Base-by-base conservation (phyloP, 768 basidiomycete species). In the Boletus rubescentipes region DNA sequence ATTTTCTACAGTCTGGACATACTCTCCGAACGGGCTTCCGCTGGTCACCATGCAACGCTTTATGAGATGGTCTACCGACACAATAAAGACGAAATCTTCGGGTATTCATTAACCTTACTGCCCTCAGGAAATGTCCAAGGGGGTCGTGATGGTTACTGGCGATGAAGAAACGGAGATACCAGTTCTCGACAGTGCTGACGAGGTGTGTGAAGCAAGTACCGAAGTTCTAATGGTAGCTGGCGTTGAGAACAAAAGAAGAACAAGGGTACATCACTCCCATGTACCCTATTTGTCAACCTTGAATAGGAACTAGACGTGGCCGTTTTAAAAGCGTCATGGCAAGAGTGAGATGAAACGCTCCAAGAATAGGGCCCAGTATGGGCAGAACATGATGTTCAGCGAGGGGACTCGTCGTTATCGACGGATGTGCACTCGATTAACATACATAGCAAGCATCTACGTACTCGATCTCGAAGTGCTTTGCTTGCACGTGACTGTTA, bases 401-500 rank as follows among this genome's bases (percentile, higher is more conserved):
- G 11, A n/a, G n/a, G 18, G 11, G 47, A 11, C 34, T 23, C 16
- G 42, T 37, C 21, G 15, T 29, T 35, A 31, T 53, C 35, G 7
- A 20, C 18, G 20, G 37, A 47, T 32, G 35, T 23, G 26, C 18
- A 4, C 21, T 48, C 21, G 34, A 48, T 42, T 20, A 35, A 31
- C 37, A 47, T 41, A 31, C 37, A 47, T 41, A 43, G 36, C 46
- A 12, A 32, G 43, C 16, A 18, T 18, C 15, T 38, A 37, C 11
- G 15, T 12, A 23, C 10, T 16, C 16, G 35, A 23, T 31, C 14
- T 20, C 11, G 9, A 29, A 26, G 60, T 67, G 55, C 60, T 64
- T 66, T 66, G 55, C 59, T 63, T 31, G 53, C 69, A 70, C 68
- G 69, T 70, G 69, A 70, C 69, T 63, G 60, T 68, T 71, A 70